Percentiles rank a stretch among this genome's conserved stretches.
phyloP scores from a whole-genome alignment of 768 basidiomycete species.

The Cantharellus anzutake region DNA sequence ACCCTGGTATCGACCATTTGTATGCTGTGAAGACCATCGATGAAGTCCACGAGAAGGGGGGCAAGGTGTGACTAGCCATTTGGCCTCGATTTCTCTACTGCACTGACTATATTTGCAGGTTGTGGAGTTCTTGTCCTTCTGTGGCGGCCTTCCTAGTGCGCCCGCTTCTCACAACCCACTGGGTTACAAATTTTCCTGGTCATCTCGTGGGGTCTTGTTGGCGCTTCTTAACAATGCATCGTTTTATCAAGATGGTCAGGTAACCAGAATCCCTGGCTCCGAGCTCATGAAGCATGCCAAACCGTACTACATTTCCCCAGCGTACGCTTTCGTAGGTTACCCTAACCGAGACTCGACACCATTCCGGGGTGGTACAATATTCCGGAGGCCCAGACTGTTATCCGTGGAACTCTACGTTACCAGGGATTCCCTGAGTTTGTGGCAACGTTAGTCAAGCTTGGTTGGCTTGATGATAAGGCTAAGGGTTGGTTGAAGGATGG shows the following conservation, averaged over 20 bases:
- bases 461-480: constrained; percentile 58
- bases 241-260: constrained; percentile 47
- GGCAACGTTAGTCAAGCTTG: constrained; percentile 65
- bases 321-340: constrained; percentile 91
- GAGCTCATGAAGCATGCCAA: constrained; percentile 83
- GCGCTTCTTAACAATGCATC: constrained; percentile 84
- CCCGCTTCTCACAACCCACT: constrained; percentile 85
- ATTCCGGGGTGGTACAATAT: constrained; percentile 81
- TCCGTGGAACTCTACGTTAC: constrained; percentile 86
- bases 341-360: constrained; percentile 89
- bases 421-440: constrained; percentile 96
- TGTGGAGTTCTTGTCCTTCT: constrained; percentile 85
- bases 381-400: constrained; percentile 79
- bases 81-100: neutral
- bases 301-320: constrained; percentile 89
- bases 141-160: constrained; percentile 88
- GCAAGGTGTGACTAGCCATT: constrained; percentile 39
- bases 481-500: constrained; percentile 63
- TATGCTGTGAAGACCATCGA: constrained; percentile 88
- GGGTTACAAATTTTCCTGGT: constrained; percentile 99
- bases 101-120: constrained; percentile 26
- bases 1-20: constrained; percentile 87
- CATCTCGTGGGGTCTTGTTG: constrained; percentile 85
- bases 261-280: constrained; percentile 46
- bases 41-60: constrained; percentile 86